These are phyloP conservation scores for Glebionis coronaria DNA, from an alignment of 129 eudicot genomes.

Conservation along the genomic window DNA sequence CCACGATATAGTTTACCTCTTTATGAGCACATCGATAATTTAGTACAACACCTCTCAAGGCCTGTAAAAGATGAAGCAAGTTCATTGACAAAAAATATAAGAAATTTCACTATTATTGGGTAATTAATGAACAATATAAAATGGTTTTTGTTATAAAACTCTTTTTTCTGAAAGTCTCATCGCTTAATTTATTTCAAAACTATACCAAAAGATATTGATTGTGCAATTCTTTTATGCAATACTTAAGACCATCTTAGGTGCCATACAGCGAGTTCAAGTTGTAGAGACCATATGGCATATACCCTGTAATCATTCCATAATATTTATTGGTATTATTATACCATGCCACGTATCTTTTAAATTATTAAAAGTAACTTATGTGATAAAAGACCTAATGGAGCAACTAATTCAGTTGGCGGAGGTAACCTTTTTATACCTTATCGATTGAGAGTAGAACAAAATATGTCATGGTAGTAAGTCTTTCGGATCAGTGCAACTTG, in stretches of 20 bases:
- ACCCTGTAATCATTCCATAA: constrained; percentile 44
- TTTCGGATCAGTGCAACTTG: too few relatives aligned
- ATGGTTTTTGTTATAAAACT: not conserved
- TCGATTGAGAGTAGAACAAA: too few relatives aligned
- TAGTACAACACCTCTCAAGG: constrained; percentile 65
- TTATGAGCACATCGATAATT: constrained; percentile 70
- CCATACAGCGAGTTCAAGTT: constrained; percentile 65
- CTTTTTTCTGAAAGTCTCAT: not conserved
- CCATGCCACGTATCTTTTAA: not conserved
- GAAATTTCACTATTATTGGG: not conserved
- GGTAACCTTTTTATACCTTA: constrained; percentile 72
- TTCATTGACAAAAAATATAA: not conserved
- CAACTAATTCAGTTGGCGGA: constrained; percentile 71
- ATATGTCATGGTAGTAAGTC: too few relatives aligned
- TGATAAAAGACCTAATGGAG: constrained; percentile 56
- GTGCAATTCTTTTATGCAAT: constrained; percentile 64
- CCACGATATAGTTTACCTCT: constrained; percentile 35
- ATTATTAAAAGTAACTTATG: not conserved
- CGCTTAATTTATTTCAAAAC: constrained; percentile 3
- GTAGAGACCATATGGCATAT: constrained; percentile 73
- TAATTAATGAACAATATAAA: not conserved
- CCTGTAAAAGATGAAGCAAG: constrained; percentile 37
- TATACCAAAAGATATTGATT: constrained; percentile 56
- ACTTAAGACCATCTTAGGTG: constrained; percentile 54
- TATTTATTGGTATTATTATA: not conserved